Base-by-base conservation (phyloP, 257 asterid genomes). In the Echium plantagineum region DNA sequence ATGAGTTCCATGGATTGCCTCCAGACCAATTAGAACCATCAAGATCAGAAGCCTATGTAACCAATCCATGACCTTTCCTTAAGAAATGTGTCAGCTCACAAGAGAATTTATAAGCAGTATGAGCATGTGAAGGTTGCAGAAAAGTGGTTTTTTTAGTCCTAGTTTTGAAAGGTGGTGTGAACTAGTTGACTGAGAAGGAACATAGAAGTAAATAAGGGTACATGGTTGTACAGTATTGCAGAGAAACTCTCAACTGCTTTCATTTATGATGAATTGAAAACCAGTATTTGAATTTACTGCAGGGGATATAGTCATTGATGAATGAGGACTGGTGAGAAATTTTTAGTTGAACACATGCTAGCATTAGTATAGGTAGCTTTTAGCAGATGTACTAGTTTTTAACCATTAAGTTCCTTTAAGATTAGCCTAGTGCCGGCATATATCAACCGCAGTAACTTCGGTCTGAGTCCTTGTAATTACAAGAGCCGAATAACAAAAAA, bases 51-150 rank as follows among this genome's bases (percentile, higher is more conserved):
- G 60, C 68, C 59, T 63, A 32, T 21, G 58, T 7, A 73, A 71
- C 84, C 74, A 75, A 72, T 77, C 85, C 96, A 90, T 90, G 75
- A 30, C n/a, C 54, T 53, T 65, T 24, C 6, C 46, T 62, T 19
- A 13, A 21, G 59, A 58, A 63, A 57, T 10, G 13, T 13, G 65
- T 52, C 19, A 24, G 16, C 31, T 28, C 9, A 18, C 10, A 31
- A 54, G 57, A 20, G 32, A 58, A 31, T 13, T 47, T 48, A 47
- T 24, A 53, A 38, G 60, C 17, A 63, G 60, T 35, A 46, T 17
- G 31, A 53, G 47, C 52, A 57, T 42, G 55, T 26, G 20, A 56
- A n/a, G 63, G 13, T 35, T 35, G 46, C 12, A 35, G 13, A 35
- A 35, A 35, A 35, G 6, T 35, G 46, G 46, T 35, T 35, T 35